These are phyloP conservation scores for Tuber brumale DNA, from an alignment of 495 filamentous ascomycete species.

Conservation along the genomic window DNA sequence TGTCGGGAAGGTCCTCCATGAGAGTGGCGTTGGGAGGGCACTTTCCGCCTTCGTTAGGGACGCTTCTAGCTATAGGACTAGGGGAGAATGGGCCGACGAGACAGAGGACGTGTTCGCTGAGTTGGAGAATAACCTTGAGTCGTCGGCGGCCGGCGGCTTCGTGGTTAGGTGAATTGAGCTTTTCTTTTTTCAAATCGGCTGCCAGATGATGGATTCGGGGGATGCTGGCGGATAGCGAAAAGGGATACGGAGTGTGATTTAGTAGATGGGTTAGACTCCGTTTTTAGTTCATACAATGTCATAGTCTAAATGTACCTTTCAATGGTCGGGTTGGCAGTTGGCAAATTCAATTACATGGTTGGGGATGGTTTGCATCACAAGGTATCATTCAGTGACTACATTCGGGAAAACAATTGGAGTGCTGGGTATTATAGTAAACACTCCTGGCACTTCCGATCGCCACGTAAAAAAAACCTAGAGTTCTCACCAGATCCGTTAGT, in stretches of 20 bases:
- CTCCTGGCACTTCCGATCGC: not conserved
- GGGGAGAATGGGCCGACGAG: not conserved
- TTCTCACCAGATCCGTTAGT: not conserved
- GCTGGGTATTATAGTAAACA: not conserved
- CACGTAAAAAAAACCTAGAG: not conserved
- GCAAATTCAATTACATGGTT: not conserved
- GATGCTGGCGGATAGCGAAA: not conserved
- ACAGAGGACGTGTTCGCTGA: not conserved
- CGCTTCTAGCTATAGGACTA: not conserved
- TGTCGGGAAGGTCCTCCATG: not conserved
- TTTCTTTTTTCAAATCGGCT: not conserved
- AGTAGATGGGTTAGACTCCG: not conserved
- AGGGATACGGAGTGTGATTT: not conserved
- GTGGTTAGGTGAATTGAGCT: not conserved
- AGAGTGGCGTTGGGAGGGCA: not conserved
- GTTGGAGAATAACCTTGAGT: not conserved
- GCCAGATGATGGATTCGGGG: not conserved
- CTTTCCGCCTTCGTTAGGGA: not conserved
- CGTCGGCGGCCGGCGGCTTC: not conserved
- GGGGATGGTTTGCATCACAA: not conserved
- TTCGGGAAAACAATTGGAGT: not conserved
- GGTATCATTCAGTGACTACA: not conserved
- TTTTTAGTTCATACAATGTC: not conserved
- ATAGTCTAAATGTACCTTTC: not conserved
- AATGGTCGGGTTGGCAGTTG: not conserved